Evolutionary conservation across 805 yeast genomes (phyloP).

Genomic region (Limtongozyma cylindracea): DNA sequence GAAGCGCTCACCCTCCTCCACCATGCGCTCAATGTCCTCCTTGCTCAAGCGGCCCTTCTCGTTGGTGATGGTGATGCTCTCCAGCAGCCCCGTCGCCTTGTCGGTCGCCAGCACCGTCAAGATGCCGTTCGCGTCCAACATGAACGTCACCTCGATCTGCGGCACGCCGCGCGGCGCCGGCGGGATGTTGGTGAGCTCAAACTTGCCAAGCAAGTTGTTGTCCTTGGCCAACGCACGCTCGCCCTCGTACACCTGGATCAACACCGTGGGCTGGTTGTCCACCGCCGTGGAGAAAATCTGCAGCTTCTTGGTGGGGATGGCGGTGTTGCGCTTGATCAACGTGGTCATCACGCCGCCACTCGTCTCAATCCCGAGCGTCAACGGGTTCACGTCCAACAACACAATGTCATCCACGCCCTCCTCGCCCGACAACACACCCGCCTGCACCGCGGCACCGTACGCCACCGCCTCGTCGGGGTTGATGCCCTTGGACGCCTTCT

Average conservation of each 20-base stretch:
- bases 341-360: constrained; percentile 97
- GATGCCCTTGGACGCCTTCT: constrained; percentile 5
- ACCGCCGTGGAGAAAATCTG: constrained; percentile 92
- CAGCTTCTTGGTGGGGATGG: constrained; percentile 87
- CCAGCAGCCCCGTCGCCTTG: constrained; percentile 84
- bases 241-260: constrained; percentile 89
- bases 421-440: constrained; percentile 5
- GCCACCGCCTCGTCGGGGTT: not conserved
- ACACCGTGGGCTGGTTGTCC: constrained; percentile 87
- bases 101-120: constrained; percentile 72
- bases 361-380: constrained; percentile 89
- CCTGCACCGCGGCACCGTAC: constrained; percentile 1
- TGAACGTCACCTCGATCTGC: constrained; percentile 77
- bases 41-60: constrained; percentile 86
- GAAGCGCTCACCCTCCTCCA: constrained; percentile 85
- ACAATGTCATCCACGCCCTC: constrained; percentile 7
- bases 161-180: constrained; percentile 88
- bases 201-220: constrained; percentile 73
- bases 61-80: constrained; percentile 76
- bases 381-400: constrained; percentile 79
- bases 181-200: constrained; percentile 69
- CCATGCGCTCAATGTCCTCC: constrained; percentile 95
- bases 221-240: constrained; percentile 90
- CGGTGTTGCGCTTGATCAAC: constrained; percentile 81
- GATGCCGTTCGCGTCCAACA: constrained; percentile 70